Percentiles rank a stretch among this genome's conserved stretches.
These are phyloP conservation scores for Blastobotrys attinorum DNA, from an alignment of 805 yeast genomes.

Conservation along the genomic window DNA sequence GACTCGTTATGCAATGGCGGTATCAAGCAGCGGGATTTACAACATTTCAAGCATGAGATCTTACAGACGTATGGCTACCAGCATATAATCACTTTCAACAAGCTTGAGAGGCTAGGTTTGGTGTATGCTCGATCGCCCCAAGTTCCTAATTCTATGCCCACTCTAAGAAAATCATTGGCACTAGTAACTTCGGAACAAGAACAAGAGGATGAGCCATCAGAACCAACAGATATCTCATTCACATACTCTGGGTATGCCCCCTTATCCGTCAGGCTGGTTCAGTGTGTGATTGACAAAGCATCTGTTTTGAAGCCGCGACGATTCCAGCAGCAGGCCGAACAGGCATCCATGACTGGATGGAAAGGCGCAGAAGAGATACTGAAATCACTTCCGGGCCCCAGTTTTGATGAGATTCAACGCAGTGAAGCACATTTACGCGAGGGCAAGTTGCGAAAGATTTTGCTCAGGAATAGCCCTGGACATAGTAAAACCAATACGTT, in stretches of 20 bases:
- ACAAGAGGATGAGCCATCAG: conserved; percentile 21
- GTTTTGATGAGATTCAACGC: conserved; percentile 27
- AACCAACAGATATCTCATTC: conserved; percentile 46
- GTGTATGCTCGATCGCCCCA: conserved; percentile 31
- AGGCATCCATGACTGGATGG: conserved; percentile 24
- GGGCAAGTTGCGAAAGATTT: conserved; percentile 27
- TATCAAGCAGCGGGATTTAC: conserved; percentile 54
- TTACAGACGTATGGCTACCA: conserved; percentile 59
- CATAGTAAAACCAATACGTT: conserved; percentile 24
- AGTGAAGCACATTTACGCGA: conserved; percentile 21
- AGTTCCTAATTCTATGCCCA: conserved; percentile 31
- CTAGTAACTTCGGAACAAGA: conserved; percentile 27
- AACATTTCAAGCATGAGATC: conserved; percentile 45
- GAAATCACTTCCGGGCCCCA: conserved; percentile 30
- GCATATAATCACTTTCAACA: conserved; percentile 40
- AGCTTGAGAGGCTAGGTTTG: conserved; percentile 42
- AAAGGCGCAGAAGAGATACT: conserved; percentile 34
- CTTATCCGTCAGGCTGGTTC: conserved; percentile 57
- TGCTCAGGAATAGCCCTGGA: conserved; percentile 25
- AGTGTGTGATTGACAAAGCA: conserved; percentile 53
- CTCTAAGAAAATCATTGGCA: conserved; percentile 36
- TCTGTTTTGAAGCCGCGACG: conserved; percentile 11
- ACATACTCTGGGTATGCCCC: conserved; percentile 83
- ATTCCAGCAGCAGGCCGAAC: conserved; percentile 5
- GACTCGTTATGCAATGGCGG: conserved; percentile 64